Percentiles rank a stretch among this genome's conserved stretches.
phyloP scores from a whole-genome alignment of 1,284 basidiomycete species.

The Rhodofomes roseus region DNA sequence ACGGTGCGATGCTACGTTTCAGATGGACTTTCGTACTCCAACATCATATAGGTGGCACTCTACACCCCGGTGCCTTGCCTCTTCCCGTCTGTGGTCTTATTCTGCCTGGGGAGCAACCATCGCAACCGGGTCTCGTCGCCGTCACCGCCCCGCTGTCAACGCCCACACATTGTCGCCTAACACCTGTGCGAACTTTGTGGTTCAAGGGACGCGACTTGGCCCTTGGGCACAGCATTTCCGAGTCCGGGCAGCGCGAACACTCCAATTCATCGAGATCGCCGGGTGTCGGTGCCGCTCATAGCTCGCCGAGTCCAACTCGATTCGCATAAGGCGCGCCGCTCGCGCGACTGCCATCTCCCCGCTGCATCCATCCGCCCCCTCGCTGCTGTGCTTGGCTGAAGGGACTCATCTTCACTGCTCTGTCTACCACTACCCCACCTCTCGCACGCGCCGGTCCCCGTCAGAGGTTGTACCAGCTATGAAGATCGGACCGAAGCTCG shows the following conservation, averaged over 20 bases:
- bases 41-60: not conserved
- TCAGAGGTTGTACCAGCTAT: not conserved
- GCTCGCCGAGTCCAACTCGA: not conserved
- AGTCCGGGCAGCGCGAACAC: not conserved
- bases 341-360: not conserved
- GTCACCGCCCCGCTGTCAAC: not conserved
- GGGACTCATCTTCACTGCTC: too few species aligned
- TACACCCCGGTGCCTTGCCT: not conserved
- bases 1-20: not conserved
- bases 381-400: not conserved
- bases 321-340: not conserved
- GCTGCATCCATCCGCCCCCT: not conserved
- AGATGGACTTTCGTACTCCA: not conserved
- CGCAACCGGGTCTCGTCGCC: not conserved
- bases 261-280: not conserved
- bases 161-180: not conserved
- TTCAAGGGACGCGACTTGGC: not conserved
- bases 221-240: not conserved
- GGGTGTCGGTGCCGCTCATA: not conserved
- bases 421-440: not conserved
- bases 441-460: not conserved
- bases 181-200: not conserved
- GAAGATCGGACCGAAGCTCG: constrained; percentile 1
- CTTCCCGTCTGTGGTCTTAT: not conserved
- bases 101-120: too few species aligned